Evolutionary conservation across 2,329 filamentous ascomycete genomes (phyloP).

Genomic region (Seiridium cupressi): DNA sequence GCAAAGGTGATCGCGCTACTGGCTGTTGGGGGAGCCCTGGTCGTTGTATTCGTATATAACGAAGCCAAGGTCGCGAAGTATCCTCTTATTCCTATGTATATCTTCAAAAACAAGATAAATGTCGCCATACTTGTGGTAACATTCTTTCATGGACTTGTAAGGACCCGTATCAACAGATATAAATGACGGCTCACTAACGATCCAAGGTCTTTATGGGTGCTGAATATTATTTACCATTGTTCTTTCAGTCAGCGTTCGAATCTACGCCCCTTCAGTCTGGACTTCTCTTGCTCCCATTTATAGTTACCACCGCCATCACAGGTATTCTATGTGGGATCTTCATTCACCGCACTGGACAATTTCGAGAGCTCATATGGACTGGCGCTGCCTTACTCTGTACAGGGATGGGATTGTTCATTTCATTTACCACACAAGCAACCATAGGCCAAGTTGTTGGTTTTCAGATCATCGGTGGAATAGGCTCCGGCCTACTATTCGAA

Average conservation of each 20-base stretch:
- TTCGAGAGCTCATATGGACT: not conserved
- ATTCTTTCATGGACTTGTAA: conserved; percentile 1
- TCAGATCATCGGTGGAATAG: not conserved
- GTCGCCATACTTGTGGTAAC: not conserved
- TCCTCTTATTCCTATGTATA: conserved; percentile 1
- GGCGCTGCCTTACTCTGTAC: not conserved
- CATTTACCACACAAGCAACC: not conserved
- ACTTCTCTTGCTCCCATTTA: not conserved
- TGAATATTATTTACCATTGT: conserved; percentile 4
- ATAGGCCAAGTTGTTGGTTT: not conserved
- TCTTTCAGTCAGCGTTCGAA: not conserved
- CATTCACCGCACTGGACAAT: not conserved
- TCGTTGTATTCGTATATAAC: not conserved
- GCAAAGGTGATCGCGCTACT: conserved; percentile 1
- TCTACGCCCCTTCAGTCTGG: not conserved
- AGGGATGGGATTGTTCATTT: not conserved
- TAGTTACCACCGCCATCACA: not conserved
- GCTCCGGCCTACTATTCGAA: not conserved
- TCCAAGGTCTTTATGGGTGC: not conserved
- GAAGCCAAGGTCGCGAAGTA: not conserved
- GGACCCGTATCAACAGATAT: not conserved
- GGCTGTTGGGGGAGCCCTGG: not conserved
- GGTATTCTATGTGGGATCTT: not conserved
- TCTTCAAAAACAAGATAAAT: not conserved
- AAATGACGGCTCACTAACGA: not conserved